A percentile compares a stretch with the other conserved stretches of the same genome.
phyloP scores from a whole-genome alignment of 1,139 yeast species.

The Taphrina communis region DNA sequence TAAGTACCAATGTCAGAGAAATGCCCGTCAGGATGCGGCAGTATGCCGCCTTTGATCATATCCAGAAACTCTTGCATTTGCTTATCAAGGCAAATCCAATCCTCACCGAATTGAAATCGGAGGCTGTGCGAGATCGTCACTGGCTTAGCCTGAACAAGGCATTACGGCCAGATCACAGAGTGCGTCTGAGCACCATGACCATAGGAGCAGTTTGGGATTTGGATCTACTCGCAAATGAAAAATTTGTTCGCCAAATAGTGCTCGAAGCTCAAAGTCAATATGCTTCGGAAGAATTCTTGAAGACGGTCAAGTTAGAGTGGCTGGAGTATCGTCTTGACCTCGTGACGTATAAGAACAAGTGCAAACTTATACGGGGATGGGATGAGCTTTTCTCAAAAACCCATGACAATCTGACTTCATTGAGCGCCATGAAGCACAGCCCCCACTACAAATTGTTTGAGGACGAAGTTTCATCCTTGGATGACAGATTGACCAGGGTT shows the following conservation, averaged over 20 bases:
- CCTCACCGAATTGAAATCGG: slow-evolving; percentile 62
- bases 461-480: slow-evolving; percentile 63
- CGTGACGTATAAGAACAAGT: slow-evolving; percentile 61
- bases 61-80: slow-evolving; percentile 58
- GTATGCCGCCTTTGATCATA: slow-evolving; percentile 70
- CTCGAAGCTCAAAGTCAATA: slow-evolving; percentile 76
- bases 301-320: slow-evolving; percentile 54
- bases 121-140: slow-evolving; percentile 68
- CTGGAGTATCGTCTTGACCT: slow-evolving; percentile 58
- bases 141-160: slow-evolving; percentile 63
- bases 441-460: slow-evolving; percentile 68
- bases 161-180: slow-evolving; percentile 48
- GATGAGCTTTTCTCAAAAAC: slow-evolving; percentile 65
- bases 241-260: slow-evolving; percentile 59
- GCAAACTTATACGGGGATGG: slow-evolving; percentile 72
- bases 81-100: slow-evolving; percentile 55
- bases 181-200: slow-evolving; percentile 50
- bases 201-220: slow-evolving; percentile 70
- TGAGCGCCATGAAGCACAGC: slow-evolving; percentile 76
- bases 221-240: slow-evolving; percentile 59
- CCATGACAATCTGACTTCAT: slow-evolving; percentile 65
- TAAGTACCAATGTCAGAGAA: slow-evolving; percentile 58
- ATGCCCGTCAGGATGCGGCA: slow-evolving; percentile 69
- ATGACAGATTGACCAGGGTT: slow-evolving; percentile 61
- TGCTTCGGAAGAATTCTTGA: slow-evolving; percentile 62